phyloP scores from a whole-genome alignment of 192 early-diverging fungal genomes.

The Coemansia sp. region DNA sequence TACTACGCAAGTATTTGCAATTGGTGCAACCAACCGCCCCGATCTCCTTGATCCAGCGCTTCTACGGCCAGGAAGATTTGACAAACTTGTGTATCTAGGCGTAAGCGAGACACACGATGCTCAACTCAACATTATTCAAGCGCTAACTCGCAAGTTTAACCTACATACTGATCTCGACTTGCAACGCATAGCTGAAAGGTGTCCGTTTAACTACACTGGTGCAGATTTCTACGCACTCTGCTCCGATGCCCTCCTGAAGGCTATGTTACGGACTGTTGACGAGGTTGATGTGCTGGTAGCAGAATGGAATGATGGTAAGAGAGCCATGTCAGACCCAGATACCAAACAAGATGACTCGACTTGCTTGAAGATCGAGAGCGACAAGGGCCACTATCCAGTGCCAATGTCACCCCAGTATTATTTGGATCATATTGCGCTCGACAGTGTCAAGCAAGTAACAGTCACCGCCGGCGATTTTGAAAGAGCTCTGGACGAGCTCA shows the following conservation, averaged over 20 bases:
- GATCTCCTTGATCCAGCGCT: constrained; percentile 94
- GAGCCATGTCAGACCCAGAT: constrained; percentile 6
- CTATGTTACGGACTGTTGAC: constrained; percentile 86
- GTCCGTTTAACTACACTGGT: constrained; percentile 93
- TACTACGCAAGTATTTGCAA: constrained; percentile 84
- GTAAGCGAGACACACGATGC: constrained; percentile 87
- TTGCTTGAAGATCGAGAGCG: not conserved
- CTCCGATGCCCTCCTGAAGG: constrained; percentile 95
- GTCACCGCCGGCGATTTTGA: constrained; percentile 84
- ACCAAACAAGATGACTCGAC: not conserved
- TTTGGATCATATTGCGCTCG: constrained; percentile 75
- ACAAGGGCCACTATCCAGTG: constrained; percentile 40
- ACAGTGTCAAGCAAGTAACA: constrained; percentile 73
- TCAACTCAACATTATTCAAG: constrained; percentile 86
- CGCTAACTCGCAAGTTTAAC: constrained; percentile 95
- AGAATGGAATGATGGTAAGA: constrained; percentile 29
- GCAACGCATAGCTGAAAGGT: constrained; percentile 70
- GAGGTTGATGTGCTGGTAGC: constrained; percentile 60
- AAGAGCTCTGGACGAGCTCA: constrained; percentile 76
- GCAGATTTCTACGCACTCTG: constrained; percentile 99
- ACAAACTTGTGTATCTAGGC: constrained; percentile 94
- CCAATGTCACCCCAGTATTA: constrained; percentile 89
- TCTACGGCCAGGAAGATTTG: constrained; percentile 94
- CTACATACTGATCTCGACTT: constrained; percentile 78
- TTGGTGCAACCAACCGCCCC: constrained; percentile 98